Evolutionary conservation across 306 rosid species (phyloP).

Genomic region (Trichosanthes truncata): DNA sequence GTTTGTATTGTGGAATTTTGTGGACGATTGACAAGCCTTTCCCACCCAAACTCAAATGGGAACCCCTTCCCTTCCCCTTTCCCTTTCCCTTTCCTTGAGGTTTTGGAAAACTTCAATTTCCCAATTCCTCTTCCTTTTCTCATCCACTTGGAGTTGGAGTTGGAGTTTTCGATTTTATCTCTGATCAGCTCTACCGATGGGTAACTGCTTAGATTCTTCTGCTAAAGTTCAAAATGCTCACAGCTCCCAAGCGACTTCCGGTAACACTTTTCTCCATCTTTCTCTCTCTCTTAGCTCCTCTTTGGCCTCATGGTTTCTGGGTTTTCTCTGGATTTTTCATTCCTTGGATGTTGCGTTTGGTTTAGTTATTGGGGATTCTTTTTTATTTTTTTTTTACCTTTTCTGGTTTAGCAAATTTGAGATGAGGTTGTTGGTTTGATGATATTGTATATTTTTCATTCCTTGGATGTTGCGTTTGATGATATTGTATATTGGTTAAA

Average conservation of each 20-base stretch:
- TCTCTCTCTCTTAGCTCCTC: neutral
- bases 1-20: neutral
- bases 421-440: neutral
- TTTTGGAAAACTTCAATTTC: neutral
- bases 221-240: constrained; percentile 65
- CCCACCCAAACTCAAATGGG: neutral
- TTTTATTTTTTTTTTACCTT: neutral
- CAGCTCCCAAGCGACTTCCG: constrained; percentile 43
- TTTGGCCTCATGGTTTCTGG: neutral
- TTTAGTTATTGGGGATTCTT: too few relatives aligned
- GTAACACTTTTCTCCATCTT: constrained; percentile 19
- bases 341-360: neutral
- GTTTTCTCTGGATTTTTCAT: neutral
- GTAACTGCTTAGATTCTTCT: constrained; percentile 78
- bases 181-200: constrained; percentile 27
- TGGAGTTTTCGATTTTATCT: neutral
- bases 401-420: neutral
- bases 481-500: neutral
- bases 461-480: neutral
- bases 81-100: neutral
- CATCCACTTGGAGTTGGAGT: neutral
- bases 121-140: neutral
- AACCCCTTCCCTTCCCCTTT: neutral
- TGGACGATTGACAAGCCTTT: neutral
- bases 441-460: neutral